Conservation (phyloP, 371 early-diverging fungal species). For the Smittium culicis region DNA sequence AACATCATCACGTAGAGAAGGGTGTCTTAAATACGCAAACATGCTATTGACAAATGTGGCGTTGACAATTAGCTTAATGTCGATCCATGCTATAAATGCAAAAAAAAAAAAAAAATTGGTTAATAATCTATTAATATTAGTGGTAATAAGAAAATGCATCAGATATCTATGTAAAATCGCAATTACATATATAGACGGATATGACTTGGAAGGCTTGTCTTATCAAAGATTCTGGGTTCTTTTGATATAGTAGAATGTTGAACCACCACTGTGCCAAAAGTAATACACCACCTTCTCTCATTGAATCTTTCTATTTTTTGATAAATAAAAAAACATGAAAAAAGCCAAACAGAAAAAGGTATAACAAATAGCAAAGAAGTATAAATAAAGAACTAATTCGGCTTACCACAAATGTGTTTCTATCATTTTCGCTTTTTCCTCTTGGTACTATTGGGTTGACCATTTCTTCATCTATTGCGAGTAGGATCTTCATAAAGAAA, state of each 20-base stretch:
- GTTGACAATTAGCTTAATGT: conserved; percentile 77
- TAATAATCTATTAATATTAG: not conserved
- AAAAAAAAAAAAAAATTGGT: conserved; percentile 26
- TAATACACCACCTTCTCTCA: conserved; percentile 73
- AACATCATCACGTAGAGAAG: conserved; percentile 51
- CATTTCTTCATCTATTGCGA: conserved; percentile 81
- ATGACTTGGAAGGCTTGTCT: not conserved
- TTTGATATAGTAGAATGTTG: conserved; percentile 37
- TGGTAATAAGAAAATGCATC: not conserved
- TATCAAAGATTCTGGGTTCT: conserved; percentile 34
- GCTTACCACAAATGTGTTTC: conserved; percentile 56
- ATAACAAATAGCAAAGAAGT: not conserved
- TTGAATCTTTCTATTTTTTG: conserved; percentile 53
- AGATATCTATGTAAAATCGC: too few species aligned
- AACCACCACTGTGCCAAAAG: conserved; percentile 66
- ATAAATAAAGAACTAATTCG: not conserved
- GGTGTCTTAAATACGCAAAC: conserved; percentile 48
- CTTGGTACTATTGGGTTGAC: conserved; percentile 61
- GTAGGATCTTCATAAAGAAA: conserved; percentile 63
- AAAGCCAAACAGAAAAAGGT: not conserved
- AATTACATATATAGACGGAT: conserved; percentile 10
- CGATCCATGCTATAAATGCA: conserved; percentile 71
- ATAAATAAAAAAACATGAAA: not conserved
- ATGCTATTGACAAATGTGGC: conserved; percentile 63
- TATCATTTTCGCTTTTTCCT: conserved; percentile 48